A percentile compares a stretch with the other conserved stretches of the same genome.
Conservation (phyloP, 2,329 filamentous ascomycete genomes). For the Knufia fluminis region DNA sequence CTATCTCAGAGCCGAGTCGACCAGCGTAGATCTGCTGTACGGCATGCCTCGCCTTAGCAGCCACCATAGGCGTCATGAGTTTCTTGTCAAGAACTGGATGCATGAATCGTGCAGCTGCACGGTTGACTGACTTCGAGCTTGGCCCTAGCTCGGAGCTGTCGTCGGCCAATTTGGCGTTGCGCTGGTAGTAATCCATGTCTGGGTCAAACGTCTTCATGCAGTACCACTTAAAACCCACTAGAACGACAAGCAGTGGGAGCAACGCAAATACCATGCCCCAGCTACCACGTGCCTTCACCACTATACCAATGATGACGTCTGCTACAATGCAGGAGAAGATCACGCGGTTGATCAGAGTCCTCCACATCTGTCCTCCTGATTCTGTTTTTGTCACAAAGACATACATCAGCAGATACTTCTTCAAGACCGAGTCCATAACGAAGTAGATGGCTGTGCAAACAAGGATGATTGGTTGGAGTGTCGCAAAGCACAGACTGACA, state of each 20-base stretch:
- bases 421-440: constrained; percentile 72
- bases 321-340: constrained; percentile 71
- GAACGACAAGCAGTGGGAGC: constrained; percentile 65
- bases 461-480: constrained; percentile 78
- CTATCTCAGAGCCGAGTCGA: constrained; percentile 58
- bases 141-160: constrained; percentile 24
- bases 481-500: constrained; percentile 73
- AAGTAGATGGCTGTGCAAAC: constrained; percentile 87
- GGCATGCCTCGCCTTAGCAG: constrained; percentile 78
- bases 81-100: constrained; percentile 85
- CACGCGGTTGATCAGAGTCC: constrained; percentile 84
- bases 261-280: constrained; percentile 58
- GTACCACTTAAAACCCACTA: constrained; percentile 79
- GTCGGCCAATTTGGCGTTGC: constrained; percentile 41
- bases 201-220: constrained; percentile 68
- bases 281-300: constrained; percentile 62
- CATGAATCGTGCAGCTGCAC: constrained; percentile 71
- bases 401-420: constrained; percentile 91
- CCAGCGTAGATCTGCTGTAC: constrained; percentile 80
- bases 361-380: constrained; percentile 88
- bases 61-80: constrained; percentile 90
- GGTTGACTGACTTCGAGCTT: constrained; percentile 38
- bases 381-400: constrained; percentile 96
- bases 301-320: constrained; percentile 67
- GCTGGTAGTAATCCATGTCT: constrained; percentile 71